These are phyloP conservation scores for Colletotrichum sidae DNA, from an alignment of 2,329 filamentous ascomycete genomes.

Conservation along the genomic window DNA sequence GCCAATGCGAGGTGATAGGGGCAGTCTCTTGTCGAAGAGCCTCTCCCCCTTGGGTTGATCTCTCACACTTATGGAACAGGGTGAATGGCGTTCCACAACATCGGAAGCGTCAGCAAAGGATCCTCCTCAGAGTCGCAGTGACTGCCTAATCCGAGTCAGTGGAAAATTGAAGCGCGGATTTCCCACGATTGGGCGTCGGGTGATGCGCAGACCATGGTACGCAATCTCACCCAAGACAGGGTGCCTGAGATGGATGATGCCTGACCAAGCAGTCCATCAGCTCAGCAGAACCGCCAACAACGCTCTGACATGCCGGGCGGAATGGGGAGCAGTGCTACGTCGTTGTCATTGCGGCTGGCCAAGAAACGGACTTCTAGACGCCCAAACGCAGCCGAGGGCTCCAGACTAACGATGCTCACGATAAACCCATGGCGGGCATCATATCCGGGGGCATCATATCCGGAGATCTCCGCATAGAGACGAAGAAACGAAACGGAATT, in stretches of 20 bases:
- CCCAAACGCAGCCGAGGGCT: not conserved
- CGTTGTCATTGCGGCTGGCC: constrained; percentile 14
- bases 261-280: constrained; percentile 22
- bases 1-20: no score
- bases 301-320: constrained; percentile 26
- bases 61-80: no score
- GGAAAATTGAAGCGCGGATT: not conserved
- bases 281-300: constrained; percentile 14
- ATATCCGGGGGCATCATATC: constrained; percentile 2
- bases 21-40: no score
- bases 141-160: constrained; percentile 14
- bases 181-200: constrained; percentile 1
- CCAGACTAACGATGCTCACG: not conserved
- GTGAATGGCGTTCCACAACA: no score
- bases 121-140: not conserved
- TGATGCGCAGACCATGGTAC: constrained; percentile 15
- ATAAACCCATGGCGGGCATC: constrained; percentile 11
- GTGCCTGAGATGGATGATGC: constrained; percentile 26
- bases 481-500: constrained; percentile 5
- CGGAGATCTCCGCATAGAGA: constrained; percentile 24
- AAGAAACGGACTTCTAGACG: constrained; percentile 23
- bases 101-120: no score
- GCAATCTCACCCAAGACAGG: constrained; percentile 16
- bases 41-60: no score
- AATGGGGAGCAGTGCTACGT: constrained; percentile 28